These are phyloP conservation scores for Paulownia fortunei DNA, from an alignment of 257 asterid genomes.

Conservation along the genomic window DNA sequence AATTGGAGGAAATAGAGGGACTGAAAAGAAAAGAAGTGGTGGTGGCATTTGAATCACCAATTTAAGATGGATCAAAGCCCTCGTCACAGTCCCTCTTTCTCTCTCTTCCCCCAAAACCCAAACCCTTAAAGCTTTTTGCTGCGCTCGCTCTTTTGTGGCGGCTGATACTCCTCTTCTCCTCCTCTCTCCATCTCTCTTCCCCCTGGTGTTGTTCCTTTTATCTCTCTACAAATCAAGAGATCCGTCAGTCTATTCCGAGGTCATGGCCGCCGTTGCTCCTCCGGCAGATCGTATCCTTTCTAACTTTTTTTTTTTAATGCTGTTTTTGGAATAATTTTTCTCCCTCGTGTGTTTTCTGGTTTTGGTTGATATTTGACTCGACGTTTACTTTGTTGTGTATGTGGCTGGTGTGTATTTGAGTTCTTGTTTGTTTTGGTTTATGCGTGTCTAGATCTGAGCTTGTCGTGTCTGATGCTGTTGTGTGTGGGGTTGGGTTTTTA, in stretches of 20 bases:
- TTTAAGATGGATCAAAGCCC: conserved; percentile 47
- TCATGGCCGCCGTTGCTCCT: conserved; percentile 66
- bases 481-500: neutral
- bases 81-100: conserved; percentile 25
- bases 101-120: conserved; percentile 48
- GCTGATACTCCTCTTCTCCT: conserved; percentile 41
- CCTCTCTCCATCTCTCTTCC: conserved; percentile 7
- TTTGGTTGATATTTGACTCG: neutral
- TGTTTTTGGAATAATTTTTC: neutral
- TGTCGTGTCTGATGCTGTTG: neutral
- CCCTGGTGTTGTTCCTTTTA: neutral
- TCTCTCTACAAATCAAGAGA: conserved; percentile 16
- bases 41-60: conserved; percentile 43
- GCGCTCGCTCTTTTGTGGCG: conserved; percentile 49
- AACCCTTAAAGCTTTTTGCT: conserved; percentile 39
- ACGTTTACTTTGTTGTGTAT: neutral
- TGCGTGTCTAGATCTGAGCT: conserved; percentile 37
- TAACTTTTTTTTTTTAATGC: neutral
- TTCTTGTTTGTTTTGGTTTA: neutral
- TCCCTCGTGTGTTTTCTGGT: neutral
- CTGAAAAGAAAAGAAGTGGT: conserved; percentile 19
- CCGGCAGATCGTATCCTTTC: conserved; percentile 72
- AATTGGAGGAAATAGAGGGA: conserved; percentile 38
- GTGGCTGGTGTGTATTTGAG: neutral
- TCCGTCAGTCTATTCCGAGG: conserved; percentile 18